phyloP scores from a whole-genome alignment of 2,329 filamentous ascomycete genomes.

The Paraconiothyrium brasiliense region DNA sequence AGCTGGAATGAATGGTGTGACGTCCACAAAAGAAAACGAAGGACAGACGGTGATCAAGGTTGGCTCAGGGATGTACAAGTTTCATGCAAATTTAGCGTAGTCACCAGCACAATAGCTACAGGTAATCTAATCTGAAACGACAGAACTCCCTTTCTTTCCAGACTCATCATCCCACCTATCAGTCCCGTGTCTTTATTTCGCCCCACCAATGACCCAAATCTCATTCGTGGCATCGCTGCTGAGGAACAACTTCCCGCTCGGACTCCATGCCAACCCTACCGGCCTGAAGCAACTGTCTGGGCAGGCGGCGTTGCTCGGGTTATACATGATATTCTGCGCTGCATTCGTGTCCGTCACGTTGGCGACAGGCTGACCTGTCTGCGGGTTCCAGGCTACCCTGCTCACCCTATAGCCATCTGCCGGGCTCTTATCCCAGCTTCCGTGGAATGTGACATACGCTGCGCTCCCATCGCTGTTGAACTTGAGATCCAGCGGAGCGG shows the following conservation, averaged over 20 bases:
- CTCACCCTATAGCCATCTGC: slow-evolving; percentile 33
- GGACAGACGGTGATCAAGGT: neutral
- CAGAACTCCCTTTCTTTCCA: neutral
- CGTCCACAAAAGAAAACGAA: neutral
- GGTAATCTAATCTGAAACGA: neutral
- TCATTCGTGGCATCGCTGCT: slow-evolving; percentile 32
- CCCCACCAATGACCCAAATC: slow-evolving; percentile 29
- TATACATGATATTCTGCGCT: slow-evolving; percentile 32
- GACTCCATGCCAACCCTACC: slow-evolving; percentile 28
- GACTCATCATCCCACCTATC: neutral
- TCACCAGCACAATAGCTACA: neutral
- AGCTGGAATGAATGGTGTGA: neutral
- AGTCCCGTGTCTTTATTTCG: neutral
- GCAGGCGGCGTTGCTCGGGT: slow-evolving; percentile 26
- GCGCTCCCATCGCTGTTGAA: slow-evolving; percentile 65
- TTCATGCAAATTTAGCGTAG: neutral
- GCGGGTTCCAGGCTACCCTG: slow-evolving; percentile 33
- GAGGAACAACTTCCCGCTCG: slow-evolving; percentile 32
- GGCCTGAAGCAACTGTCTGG: slow-evolving; percentile 32
- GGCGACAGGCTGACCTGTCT: slow-evolving; percentile 30
- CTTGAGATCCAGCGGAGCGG: slow-evolving; percentile 70
- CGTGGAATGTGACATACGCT: slow-evolving; percentile 75
- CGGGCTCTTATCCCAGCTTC: slow-evolving; percentile 59
- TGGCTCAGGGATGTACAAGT: neutral
- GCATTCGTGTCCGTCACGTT: slow-evolving; percentile 27